Evolutionary conservation across 1,139 yeast genomes (phyloP), one percentile per base, ranked within the genome.

Genomic region (Geotrichum aggregatum): DNA sequence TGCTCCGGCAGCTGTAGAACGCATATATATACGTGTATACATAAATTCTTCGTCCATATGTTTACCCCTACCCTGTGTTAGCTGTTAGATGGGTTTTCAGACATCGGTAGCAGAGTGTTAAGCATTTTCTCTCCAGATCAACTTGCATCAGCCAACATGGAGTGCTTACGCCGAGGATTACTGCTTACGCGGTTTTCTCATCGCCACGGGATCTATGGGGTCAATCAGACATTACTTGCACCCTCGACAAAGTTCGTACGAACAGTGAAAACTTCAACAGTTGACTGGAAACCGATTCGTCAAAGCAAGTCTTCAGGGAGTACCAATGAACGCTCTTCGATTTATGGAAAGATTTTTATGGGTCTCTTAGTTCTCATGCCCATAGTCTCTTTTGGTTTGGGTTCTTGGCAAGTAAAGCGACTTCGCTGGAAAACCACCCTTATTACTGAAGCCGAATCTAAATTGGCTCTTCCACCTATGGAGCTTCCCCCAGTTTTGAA

Each of bases 321-420:
- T 68, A 59, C 74, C 65, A 50, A 50, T 41, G 49, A 50, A 19
- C 38, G 56, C 33, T 39, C 52, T 7, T 38, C 52, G 18, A 22
- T 47, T 21, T 61, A 70, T 58, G 53, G 75, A 71, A 30, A 62
- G 22, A 34, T 59, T 13, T 59, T 68, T 21, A 52, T 71, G 46
- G 69, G 70, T 1, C 60, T 71, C 30, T 57, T 70, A 52, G 63
- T 87, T 42, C 80, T 92, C 22, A 92, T 95, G 86, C 99, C 99
- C 0, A 76, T 89, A 0, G 76, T 89, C 1, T 80, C 96, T 8
- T 87, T 92, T 65, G 84, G 82, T 35, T 73, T 92, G 47, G 98
- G 98, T 1, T 80, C 94, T 54, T 92, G 98, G 99, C 99, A 92
- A 70, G 83, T 87, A 40, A 74, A 80, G 61, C 75, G 99, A 58